Conservation (phyloP, 225 moss, liverwort and hornwort genomes). For the Marchantia paleacea region DNA sequence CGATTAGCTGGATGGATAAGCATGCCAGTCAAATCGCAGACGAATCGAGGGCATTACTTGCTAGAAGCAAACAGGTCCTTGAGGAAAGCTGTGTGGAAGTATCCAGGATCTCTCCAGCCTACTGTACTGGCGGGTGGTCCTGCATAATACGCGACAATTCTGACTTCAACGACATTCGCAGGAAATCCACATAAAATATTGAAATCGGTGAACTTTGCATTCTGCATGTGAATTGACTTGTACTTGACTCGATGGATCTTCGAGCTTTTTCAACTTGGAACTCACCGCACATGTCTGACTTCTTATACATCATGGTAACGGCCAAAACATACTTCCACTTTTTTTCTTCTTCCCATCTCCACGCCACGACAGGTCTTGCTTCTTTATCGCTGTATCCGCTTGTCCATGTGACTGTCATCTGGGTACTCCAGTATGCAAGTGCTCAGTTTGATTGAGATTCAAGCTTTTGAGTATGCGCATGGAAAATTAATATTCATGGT, state of each 20-base stretch:
- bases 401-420: neutral
- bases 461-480: no score
- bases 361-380: neutral
- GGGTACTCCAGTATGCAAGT: no score
- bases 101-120: slow-evolving; percentile 50
- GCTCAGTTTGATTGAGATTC: no score
- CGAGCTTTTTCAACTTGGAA: no score
- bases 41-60: slow-evolving; percentile 19
- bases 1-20: no score
- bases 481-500: no score
- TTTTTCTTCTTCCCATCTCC: neutral
- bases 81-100: slow-evolving; percentile 41
- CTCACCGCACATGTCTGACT: neutral
- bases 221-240: no score
- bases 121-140: slow-evolving; percentile 46
- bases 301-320: neutral
- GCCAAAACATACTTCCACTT: neutral
- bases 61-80: slow-evolving; percentile 31
- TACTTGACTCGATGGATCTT: no score
- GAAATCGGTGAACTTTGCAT: no score
- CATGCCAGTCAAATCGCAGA: no score
- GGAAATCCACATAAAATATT: no score
- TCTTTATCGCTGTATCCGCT: neutral
- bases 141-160: slow-evolving; percentile 21
- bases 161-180: no score